These are phyloP conservation scores for Phytophthora hibernalis DNA, from an alignment of 352 stramenopile species.

Conservation along the genomic window DNA sequence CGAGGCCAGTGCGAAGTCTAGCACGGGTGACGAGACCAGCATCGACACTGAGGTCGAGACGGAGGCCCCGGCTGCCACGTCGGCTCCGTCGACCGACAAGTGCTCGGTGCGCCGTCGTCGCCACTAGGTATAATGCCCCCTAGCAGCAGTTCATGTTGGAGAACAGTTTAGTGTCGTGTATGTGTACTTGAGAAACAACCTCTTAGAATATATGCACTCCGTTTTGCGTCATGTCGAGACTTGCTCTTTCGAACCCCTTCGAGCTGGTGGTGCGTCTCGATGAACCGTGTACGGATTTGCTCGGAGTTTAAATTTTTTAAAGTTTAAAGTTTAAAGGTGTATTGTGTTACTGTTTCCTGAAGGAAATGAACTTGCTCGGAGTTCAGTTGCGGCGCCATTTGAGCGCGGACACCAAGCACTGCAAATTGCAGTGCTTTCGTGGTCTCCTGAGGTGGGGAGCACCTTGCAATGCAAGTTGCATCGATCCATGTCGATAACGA, in stretches of 20 bases:
- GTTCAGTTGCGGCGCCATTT: slow-evolving; percentile 9
- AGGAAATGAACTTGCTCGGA: too few species aligned
- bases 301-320: too few species aligned
- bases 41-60: slow-evolving; percentile 21
- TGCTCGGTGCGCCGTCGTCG: slow-evolving; percentile 42
- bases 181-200: slow-evolving; percentile 21
- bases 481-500: slow-evolving; percentile 14
- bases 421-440: too few species aligned
- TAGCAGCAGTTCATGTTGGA: slow-evolving; percentile 14
- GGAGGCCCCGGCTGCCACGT: slow-evolving; percentile 16
- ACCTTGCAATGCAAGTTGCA: too few species aligned
- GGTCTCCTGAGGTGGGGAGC: slow-evolving; percentile 12
- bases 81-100: slow-evolving; percentile 34
- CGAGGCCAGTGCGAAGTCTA: too few species aligned
- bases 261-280: slow-evolving; percentile 1
- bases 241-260: background rate
- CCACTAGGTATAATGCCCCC: slow-evolving; percentile 21
- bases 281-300: slow-evolving; percentile 10
- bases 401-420: background rate
- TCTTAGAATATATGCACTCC: slow-evolving; percentile 25
- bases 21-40: slow-evolving; percentile 14
- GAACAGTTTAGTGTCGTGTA: slow-evolving; percentile 25
- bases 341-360: too few species aligned
- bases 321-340: too few species aligned
- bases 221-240: slow-evolving; percentile 24